These are phyloP conservation scores for Larix kaempferi DNA, from an alignment of 75 land plant species.

Conservation along the genomic window DNA sequence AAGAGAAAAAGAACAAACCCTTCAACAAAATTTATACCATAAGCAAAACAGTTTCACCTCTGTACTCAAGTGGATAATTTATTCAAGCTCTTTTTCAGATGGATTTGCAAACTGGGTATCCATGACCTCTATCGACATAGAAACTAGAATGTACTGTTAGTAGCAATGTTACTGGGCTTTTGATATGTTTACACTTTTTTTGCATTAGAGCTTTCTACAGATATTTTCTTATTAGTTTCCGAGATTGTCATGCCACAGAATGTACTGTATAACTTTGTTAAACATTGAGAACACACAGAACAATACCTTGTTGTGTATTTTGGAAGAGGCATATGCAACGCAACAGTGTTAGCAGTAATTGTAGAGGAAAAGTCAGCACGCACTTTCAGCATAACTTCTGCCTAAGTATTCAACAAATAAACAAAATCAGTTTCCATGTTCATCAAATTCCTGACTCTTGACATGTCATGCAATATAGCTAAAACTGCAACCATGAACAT, in stretches of 20 bases:
- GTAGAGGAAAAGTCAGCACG: slow-evolving; percentile 85
- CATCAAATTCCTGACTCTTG: not conserved
- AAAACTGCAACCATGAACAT: not conserved
- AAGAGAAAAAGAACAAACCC: not conserved
- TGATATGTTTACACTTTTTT: not conserved
- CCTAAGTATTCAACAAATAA: slow-evolving; percentile 32
- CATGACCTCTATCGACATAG: not conserved
- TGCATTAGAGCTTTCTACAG: not conserved
- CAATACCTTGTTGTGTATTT: slow-evolving; percentile 79
- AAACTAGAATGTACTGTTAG: not conserved
- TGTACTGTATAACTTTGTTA: not conserved
- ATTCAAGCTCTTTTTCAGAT: not conserved
- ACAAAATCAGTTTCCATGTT: not conserved
- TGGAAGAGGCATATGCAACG: slow-evolving; percentile 86
- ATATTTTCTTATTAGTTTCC: not conserved
- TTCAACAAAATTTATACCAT: not conserved
- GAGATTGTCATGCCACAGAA: not conserved
- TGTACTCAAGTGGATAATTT: not conserved
- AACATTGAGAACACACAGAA: not conserved
- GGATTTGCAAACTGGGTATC: not conserved
- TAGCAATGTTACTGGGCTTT: not conserved
- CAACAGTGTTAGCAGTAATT: slow-evolving; percentile 83
- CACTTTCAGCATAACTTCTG: slow-evolving; percentile 92
- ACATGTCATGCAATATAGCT: not conserved
- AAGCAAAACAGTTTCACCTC: not conserved